Percentiles rank a stretch among this genome's conserved stretches.
phyloP scores from a whole-genome alignment of 2,329 filamentous ascomycete species.

The Beauveria pseudobassiana region DNA sequence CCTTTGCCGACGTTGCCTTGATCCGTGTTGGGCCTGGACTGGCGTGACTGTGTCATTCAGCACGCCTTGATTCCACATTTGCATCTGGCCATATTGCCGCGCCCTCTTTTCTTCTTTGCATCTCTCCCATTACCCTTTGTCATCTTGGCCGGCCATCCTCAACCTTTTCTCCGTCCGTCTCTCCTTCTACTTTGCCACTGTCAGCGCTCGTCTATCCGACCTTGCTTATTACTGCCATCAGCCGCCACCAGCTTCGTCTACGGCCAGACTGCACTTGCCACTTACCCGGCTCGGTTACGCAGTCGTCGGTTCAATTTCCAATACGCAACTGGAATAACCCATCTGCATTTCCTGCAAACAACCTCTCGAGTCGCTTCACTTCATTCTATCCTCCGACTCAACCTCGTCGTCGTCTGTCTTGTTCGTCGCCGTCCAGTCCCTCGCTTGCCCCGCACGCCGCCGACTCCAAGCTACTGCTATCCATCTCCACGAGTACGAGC shows the following conservation, averaged over 20 bases:
- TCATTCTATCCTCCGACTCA: neutral
- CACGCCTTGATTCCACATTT: conserved; percentile 5
- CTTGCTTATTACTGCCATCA: neutral
- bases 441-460: conserved; percentile 6
- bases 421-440: neutral
- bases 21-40: conserved; percentile 4
- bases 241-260: neutral
- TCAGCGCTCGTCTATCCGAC: neutral
- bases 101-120: neutral
- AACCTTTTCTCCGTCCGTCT: neutral
- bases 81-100: neutral
- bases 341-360: neutral
- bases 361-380: neutral
- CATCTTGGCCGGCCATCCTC: neutral
- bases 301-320: neutral
- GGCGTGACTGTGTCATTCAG: conserved; percentile 9
- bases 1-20: neutral
- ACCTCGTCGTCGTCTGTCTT: neutral
- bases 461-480: neutral
- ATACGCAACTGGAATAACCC: neutral
- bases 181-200: neutral
- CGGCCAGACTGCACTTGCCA: conserved; percentile 1
- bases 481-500: neutral
- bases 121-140: neutral
- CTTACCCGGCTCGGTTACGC: neutral